Conservation (phyloP, 1,284 basidiomycete genomes). For the Jaminaea rosea region DNA sequence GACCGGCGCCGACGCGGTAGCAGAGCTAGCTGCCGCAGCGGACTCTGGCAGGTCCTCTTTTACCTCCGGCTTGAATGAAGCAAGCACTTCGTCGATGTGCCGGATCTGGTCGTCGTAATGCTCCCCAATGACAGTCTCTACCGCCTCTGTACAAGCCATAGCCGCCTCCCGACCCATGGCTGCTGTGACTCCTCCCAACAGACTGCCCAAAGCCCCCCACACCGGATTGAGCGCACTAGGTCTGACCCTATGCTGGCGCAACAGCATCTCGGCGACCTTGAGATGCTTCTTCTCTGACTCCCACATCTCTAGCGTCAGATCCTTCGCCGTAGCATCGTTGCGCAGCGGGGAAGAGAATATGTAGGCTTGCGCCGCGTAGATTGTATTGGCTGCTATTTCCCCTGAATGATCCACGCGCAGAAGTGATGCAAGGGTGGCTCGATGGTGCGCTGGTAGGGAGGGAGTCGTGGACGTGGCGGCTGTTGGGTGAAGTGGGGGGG, state of each 20-base stretch:
- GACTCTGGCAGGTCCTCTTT: background rate
- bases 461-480: too few species aligned
- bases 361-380: conserved; percentile 43
- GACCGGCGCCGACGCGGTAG: background rate
- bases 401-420: conserved; percentile 45
- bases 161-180: conserved; percentile 83
- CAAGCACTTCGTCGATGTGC: conserved; percentile 1
- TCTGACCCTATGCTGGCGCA: conserved; percentile 70
- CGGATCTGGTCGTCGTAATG: conserved; percentile 70
- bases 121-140: conserved; percentile 94
- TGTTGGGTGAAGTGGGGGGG: background rate
- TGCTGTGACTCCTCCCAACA: conserved; percentile 74
- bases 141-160: conserved; percentile 96
- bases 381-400: conserved; percentile 45
- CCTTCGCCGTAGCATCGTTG: conserved; percentile 24
- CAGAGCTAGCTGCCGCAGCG: background rate
- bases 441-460: conserved; percentile 10
- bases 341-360: conserved; percentile 31
- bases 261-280: conserved; percentile 70
- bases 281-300: conserved; percentile 89
- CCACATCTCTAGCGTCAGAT: conserved; percentile 70
- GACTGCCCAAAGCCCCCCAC: conserved; percentile 75
- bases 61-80: background rate
- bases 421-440: conserved; percentile 30
- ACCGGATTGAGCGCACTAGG: conserved; percentile 75